Evolutionary conservation across 371 early-diverging fungal species (phyloP), one percentile per base, ranked within the genome.

Genomic region (Syncephalastrum sp.): DNA sequence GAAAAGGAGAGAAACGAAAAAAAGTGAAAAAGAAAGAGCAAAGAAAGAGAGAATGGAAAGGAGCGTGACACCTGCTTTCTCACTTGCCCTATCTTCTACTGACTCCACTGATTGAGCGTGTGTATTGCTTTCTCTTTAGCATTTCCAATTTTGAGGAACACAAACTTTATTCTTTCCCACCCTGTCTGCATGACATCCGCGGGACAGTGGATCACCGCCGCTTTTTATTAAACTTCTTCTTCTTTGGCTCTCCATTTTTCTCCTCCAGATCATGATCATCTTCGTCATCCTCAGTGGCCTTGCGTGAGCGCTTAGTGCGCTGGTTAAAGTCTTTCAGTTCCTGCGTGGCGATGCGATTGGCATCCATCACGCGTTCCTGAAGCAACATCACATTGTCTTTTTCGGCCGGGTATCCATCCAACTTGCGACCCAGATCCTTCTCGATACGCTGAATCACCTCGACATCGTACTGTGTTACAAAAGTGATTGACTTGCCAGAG

Each of bases 401-500:
- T 47, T 88, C 85, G 8, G 84, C 67, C n/a, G 92, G 91, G 71
- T 87, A 96, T 58, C 76, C 84, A 46, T 86, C 88, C 60, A 97
- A 71, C 69, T 95, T 93, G 65, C 88, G 93, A 46, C 82, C 86
- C 56, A 96, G 70, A 49, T 92, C 91, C 53, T 91, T 86, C 70
- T 97, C 97, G 50, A 97, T 92, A 42, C 96, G 85, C 69, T 95
- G 96, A 65, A 91, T 89, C 61, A 93, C 76, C 67, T 96, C 97
- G 10, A 96, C 89, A 68, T 97, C 97, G 65, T 96, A 96, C 75
- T 99, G 98, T 12, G 99, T 97, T 16, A 98, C 96, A 68, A 99
- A 88, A 8, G 98, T 96, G 23, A 99, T 77, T 1, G 96, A 88
- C 65, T 92, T 91, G 53, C 99, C 99, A 3, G 91, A 80, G 43